Percentiles rank a stretch among this genome's conserved stretches.
phyloP scores from a whole-genome alignment of 1,284 basidiomycete species.

The Sporisorium iseilematis-ciliati region DNA sequence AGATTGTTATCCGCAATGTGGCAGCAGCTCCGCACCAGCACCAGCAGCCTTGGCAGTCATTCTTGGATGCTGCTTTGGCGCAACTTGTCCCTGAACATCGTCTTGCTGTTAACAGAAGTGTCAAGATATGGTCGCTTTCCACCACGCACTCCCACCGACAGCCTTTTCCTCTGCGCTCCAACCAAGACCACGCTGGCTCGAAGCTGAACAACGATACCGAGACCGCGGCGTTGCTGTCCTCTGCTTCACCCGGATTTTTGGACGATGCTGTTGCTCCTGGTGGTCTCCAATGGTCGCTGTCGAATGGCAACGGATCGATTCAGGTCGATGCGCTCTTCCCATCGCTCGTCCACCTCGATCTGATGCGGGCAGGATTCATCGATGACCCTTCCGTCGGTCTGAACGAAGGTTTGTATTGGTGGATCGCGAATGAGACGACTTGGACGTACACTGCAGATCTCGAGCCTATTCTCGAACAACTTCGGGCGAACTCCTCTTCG shows the following conservation, averaged over 20 bases:
- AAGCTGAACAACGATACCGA: neutral
- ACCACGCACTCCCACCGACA: conserved; percentile 21
- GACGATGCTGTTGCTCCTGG: conserved; percentile 2
- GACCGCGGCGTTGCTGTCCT: neutral
- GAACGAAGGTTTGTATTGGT: conserved; percentile 76
- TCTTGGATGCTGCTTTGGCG: neutral
- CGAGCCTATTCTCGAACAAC: conserved; percentile 70
- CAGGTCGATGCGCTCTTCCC: conserved; percentile 74
- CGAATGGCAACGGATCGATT: conserved; percentile 75
- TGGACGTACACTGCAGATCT: conserved; percentile 77
- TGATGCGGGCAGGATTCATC: conserved; percentile 74
- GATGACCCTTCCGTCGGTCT: conserved; percentile 75
- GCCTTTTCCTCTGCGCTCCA: conserved; percentile 22
- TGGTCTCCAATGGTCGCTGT: conserved; percentile 72
- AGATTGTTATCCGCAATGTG: neutral
- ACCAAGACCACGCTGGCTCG: no score
- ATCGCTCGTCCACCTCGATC: conserved; percentile 75
- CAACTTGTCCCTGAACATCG: neutral
- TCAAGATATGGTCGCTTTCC: conserved; percentile 30
- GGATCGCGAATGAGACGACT: conserved; percentile 74
- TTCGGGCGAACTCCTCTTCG: conserved; percentile 12
- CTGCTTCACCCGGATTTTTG: neutral
- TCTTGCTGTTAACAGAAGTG: no score
- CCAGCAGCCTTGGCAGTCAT: conserved; percentile 26
- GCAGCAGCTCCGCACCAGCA: neutral